Percentiles rank a stretch among this genome's conserved stretches.
phyloP scores from a whole-genome alignment of 306 rosid species.

The Psophocarpus tetragonolobus region DNA sequence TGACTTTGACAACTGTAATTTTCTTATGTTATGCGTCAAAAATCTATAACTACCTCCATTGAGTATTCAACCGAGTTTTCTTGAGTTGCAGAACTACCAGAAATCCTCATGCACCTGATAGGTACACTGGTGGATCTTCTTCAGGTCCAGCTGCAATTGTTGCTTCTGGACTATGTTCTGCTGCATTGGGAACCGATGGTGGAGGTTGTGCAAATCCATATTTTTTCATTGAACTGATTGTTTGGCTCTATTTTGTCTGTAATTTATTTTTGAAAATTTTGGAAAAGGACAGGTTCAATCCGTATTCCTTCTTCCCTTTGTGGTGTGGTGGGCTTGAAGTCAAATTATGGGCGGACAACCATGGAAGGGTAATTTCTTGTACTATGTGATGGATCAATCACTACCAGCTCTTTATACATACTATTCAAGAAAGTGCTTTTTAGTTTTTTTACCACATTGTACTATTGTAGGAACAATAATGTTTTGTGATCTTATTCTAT shows the following conservation, averaged over 20 bases:
- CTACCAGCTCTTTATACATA: not conserved
- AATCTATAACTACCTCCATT: not conserved
- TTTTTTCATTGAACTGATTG: constrained; percentile 26
- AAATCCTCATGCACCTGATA: constrained; percentile 92
- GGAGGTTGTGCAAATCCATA: constrained; percentile 76
- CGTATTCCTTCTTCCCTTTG: constrained; percentile 98
- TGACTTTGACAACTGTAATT: not conserved
- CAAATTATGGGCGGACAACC: constrained; percentile 77
- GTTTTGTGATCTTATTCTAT: constrained; percentile 1
- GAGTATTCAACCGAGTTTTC: constrained; percentile 25
- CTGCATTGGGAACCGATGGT: constrained; percentile 95
- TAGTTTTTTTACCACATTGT: not conserved
- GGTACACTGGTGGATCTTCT: constrained; percentile 98
- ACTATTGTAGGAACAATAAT: not conserved
- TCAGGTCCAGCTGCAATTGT: constrained; percentile 98
- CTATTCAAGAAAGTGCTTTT: not conserved
- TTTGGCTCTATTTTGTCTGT: constrained; percentile 14
- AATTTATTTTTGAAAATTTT: constrained; percentile 28
- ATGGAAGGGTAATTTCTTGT: constrained; percentile 73
- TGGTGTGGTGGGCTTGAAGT: constrained; percentile 91
- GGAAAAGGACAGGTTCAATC: constrained; percentile 75
- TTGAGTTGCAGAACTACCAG: constrained; percentile 76
- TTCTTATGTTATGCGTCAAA: constrained; percentile 19
- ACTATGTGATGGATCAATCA: constrained; percentile 6
- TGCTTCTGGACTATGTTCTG: constrained; percentile 93